These are phyloP conservation scores for Annulohypoxylon truncatum DNA, from an alignment of 2,329 filamentous ascomycete species.

Conservation along the genomic window DNA sequence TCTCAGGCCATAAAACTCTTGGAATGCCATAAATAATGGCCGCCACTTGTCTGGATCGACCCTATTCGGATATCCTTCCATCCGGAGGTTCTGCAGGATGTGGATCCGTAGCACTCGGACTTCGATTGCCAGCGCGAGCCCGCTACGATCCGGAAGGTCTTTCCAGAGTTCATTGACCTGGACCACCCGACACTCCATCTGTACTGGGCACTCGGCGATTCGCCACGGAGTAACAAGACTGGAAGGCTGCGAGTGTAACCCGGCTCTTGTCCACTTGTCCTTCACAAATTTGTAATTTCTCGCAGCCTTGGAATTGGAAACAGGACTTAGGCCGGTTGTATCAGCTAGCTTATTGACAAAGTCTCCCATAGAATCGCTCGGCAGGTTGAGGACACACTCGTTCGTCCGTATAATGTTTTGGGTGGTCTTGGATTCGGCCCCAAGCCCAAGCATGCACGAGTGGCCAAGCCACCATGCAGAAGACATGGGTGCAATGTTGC, in stretches of 20 bases:
- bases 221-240: conserved; percentile 51
- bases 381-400: conserved; percentile 58
- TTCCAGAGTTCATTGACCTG: conserved; percentile 49
- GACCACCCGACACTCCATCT: conserved; percentile 57
- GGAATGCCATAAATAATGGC: conserved; percentile 59
- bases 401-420: conserved; percentile 55
- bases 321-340: conserved; percentile 51
- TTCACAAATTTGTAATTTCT: conserved; percentile 52
- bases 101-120: conserved; percentile 53
- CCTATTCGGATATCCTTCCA: conserved; percentile 54
- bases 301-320: conserved; percentile 46
- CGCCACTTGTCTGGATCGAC: conserved; percentile 57
- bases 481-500: conserved; percentile 58
- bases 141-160: conserved; percentile 49
- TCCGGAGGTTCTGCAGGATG: conserved; percentile 49
- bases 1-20: conserved; percentile 56
- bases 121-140: conserved; percentile 51
- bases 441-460: conserved; percentile 57
- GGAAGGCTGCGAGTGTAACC: conserved; percentile 52
- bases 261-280: conserved; percentile 54
- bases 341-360: conserved; percentile 54
- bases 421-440: conserved; percentile 52
- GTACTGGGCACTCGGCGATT: conserved; percentile 55
- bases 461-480: conserved; percentile 59
- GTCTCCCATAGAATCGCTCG: conserved; percentile 51